Evolutionary conservation across 805 yeast species (phyloP).

Genomic region (Zygotorulaspora sp.): DNA sequence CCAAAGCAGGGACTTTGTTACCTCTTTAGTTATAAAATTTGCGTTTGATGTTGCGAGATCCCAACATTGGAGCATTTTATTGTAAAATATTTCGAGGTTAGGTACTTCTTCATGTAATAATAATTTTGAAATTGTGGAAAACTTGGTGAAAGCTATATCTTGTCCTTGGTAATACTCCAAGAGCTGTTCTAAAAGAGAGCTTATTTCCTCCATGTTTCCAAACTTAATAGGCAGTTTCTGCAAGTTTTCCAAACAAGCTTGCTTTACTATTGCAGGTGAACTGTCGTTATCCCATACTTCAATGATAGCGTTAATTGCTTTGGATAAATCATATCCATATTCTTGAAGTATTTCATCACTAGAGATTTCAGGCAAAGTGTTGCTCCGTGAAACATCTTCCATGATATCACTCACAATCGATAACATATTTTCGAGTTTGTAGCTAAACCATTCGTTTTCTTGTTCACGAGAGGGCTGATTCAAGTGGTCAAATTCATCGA

Average conservation of each 20-base stretch:
- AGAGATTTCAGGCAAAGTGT: not conserved
- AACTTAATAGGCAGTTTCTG: conserved; percentile 13
- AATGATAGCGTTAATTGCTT: conserved; percentile 19
- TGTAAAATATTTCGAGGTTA: conserved; percentile 23
- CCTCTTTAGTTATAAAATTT: conserved; percentile 17
- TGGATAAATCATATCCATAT: conserved; percentile 29
- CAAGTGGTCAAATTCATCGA: not conserved
- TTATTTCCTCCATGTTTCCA: conserved; percentile 23
- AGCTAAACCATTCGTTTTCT: no score
- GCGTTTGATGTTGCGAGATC: conserved; percentile 18
- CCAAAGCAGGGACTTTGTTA: conserved; percentile 21
- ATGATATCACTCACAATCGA: no score
- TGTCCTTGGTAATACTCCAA: conserved; percentile 23
- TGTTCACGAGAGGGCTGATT: no score
- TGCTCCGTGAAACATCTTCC: no score
- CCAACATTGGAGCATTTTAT: conserved; percentile 32
- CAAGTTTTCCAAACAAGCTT: conserved; percentile 16
- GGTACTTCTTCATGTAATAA: conserved; percentile 20
- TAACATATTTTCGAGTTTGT: no score
- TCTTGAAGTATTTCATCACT: conserved; percentile 23
- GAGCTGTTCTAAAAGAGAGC: conserved; percentile 28
- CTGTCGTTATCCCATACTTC: conserved; percentile 10
- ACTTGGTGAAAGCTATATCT: conserved; percentile 20
- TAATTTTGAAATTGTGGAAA: conserved; percentile 12
- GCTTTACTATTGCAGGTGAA: conserved; percentile 4